Evolutionary conservation across 129 eudicot species (phyloP), one percentile per base, ranked within the genome.

Genomic region (Saposhnikovia divaricata): DNA sequence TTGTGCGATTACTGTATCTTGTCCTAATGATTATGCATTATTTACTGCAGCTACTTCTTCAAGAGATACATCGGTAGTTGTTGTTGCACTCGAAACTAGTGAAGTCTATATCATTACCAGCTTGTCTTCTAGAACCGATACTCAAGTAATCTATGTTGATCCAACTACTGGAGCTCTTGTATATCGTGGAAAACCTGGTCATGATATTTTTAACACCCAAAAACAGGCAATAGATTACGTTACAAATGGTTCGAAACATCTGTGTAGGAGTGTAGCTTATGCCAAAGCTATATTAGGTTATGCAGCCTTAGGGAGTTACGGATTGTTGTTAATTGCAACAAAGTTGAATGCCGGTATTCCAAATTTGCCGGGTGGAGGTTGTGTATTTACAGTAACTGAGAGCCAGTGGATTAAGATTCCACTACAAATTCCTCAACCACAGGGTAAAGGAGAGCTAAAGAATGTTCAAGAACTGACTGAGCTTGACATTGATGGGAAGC

Each of bases 251-350:
- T 89, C 99, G 45, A 90, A 88, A 76, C 86, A 81, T 87, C 75
- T 81, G 21, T 92, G 95, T 65, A 95, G 82, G 88, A 92, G 82
- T 78, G 78, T 84, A 74, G 80, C 66, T 21, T 74, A 95, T 85
- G 98, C 97, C 2, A 89, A 76, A 84, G 99, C 99, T 71, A 86
- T 96, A 65, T 84, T 96, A 79, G 99, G 99, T 65, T 95, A 95
- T 78, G 93, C 96, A 39, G 88, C 90, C 47, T 90, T 95, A 38
- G 98, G 98, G 45, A 87, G 91, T 82, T 84, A 44, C 16, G 92
- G 89, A 0, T 80, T 95, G 83, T 86, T 96, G 55, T 95, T 96
- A 53, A 90, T 96, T 63, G 99, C 98, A 34, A 96, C 98, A 31
- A 96, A 82, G 93, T 75, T 96, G 84, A 82, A 81, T 83, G 80